phyloP scores from a whole-genome alignment of 2,329 filamentous ascomycete genomes.

The Bretziella fagacearum region DNA sequence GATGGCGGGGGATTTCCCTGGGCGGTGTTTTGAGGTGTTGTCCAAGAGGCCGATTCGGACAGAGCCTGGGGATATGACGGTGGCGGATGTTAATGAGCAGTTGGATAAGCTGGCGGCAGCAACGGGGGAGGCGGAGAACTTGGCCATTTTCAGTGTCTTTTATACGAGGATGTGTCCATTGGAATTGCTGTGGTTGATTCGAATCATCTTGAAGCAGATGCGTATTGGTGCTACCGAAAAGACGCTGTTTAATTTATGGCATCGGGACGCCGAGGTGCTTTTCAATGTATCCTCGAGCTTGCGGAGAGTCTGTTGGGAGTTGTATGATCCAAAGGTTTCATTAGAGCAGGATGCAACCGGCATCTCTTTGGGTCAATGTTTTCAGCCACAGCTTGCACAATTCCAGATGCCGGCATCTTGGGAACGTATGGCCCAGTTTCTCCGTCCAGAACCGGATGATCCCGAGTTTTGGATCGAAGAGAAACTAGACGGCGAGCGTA shows the following conservation, averaged over 20 bases:
- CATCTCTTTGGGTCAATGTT: slow-evolving; percentile 78
- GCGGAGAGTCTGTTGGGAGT: slow-evolving; percentile 83
- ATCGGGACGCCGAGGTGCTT: slow-evolving; percentile 56
- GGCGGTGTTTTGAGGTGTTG: slow-evolving; percentile 71
- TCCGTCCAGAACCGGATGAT: slow-evolving; percentile 51
- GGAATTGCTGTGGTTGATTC: slow-evolving; percentile 85
- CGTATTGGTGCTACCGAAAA: slow-evolving; percentile 66
- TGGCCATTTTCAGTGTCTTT: slow-evolving; percentile 65
- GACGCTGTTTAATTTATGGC: slow-evolving; percentile 71
- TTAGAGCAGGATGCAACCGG: slow-evolving; percentile 60
- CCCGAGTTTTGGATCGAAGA: slow-evolving; percentile 91
- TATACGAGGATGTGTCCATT: slow-evolving; percentile 86
- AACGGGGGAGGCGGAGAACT: slow-evolving; percentile 66
- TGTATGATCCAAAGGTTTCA: slow-evolving; percentile 54
- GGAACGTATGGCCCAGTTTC: slow-evolving; percentile 55
- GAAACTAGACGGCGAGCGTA: slow-evolving; percentile 89
- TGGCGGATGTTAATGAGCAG: slow-evolving; percentile 76
- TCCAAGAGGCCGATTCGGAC: slow-evolving; percentile 66
- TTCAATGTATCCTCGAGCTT: slow-evolving; percentile 88
- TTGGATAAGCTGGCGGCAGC: slow-evolving; percentile 63
- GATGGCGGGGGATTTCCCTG: slow-evolving; percentile 81
- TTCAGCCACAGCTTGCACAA: slow-evolving; percentile 86
- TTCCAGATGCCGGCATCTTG: slow-evolving; percentile 58
- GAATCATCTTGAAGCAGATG: slow-evolving; percentile 73
- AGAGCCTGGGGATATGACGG: slow-evolving; percentile 59